Conservation (phyloP, 306 rosid species). For the Vigna hirtella region DNA sequence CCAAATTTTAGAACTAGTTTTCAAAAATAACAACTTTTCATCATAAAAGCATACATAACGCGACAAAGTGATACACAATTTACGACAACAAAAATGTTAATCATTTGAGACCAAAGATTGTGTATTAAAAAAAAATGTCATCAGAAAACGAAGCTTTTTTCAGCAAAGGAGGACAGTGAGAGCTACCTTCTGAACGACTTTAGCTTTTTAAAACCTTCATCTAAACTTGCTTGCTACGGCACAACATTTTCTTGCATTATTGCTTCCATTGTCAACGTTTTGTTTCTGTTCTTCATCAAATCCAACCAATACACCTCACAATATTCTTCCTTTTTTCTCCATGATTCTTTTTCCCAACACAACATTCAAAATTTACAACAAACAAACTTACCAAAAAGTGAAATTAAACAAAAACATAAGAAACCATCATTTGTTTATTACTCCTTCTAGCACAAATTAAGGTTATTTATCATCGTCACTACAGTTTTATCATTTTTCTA, state of each 20-base stretch:
- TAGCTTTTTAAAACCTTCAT: constrained; percentile 1
- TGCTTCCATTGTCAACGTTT: constrained; percentile 7
- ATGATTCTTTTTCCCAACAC: background rate
- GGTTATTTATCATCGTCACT: too few relatives aligned
- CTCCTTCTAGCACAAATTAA: too few relatives aligned
- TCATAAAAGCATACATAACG: constrained; percentile 28
- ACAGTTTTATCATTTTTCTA: too few relatives aligned
- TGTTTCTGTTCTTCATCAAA: background rate
- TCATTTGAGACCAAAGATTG: constrained; percentile 18
- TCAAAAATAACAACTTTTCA: constrained; percentile 12
- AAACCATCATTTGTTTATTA: too few relatives aligned
- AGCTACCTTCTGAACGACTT: constrained; percentile 5
- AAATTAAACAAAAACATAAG: background rate
- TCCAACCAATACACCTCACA: background rate
- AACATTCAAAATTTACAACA: background rate
- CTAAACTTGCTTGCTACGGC: background rate
- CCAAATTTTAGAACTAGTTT: background rate
- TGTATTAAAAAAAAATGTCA: constrained; percentile 16
- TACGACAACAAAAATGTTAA: constrained; percentile 27
- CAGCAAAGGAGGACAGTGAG: constrained; percentile 4
- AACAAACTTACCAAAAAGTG: background rate
- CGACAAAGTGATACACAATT: constrained; percentile 13
- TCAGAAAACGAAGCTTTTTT: background rate
- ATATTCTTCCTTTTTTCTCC: background rate
- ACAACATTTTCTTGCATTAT: constrained; percentile 1